These are phyloP conservation scores for Neopestalotiopsis rosae DNA, from an alignment of 2,329 filamentous ascomycete genomes.

Conservation along the genomic window DNA sequence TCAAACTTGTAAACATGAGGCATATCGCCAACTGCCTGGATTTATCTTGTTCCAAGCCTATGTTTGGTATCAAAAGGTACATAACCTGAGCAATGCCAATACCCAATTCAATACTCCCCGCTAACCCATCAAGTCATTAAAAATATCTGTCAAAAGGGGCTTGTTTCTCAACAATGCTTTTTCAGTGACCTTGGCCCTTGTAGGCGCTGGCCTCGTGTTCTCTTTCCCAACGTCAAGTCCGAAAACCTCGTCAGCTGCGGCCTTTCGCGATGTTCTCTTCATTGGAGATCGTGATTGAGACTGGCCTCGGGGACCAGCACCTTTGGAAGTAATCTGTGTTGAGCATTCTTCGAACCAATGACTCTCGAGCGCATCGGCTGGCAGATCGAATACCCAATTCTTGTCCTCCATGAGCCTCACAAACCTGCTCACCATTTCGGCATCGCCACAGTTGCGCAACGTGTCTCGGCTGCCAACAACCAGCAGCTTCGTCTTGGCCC, in stretches of 20 bases:
- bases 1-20: neutral
- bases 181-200: conserved; percentile 62
- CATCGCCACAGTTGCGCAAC: conserved; percentile 71
- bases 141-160: conserved; percentile 75
- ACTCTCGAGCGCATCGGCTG: conserved; percentile 63
- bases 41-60: neutral
- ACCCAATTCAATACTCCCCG: conserved; percentile 16
- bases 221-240: conserved; percentile 42
- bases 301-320: conserved; percentile 19
- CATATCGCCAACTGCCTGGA: neutral
- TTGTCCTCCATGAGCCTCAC: conserved; percentile 77
- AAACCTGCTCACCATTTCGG: conserved; percentile 79
- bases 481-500: conserved; percentile 89
- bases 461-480: conserved; percentile 85
- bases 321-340: conserved; percentile 51
- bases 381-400: conserved; percentile 82
- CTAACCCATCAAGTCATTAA: conserved; percentile 68
- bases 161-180: conserved; percentile 68
- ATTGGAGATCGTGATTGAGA: conserved; percentile 10
- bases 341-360: conserved; percentile 70
- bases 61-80: neutral
- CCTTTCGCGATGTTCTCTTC: conserved; percentile 35
- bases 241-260: conserved; percentile 21
- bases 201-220: conserved; percentile 53
- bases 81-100: neutral